These are phyloP conservation scores for Cokeromyces recurvatus DNA, from an alignment of 371 early-diverging fungal species.

Conservation along the genomic window DNA sequence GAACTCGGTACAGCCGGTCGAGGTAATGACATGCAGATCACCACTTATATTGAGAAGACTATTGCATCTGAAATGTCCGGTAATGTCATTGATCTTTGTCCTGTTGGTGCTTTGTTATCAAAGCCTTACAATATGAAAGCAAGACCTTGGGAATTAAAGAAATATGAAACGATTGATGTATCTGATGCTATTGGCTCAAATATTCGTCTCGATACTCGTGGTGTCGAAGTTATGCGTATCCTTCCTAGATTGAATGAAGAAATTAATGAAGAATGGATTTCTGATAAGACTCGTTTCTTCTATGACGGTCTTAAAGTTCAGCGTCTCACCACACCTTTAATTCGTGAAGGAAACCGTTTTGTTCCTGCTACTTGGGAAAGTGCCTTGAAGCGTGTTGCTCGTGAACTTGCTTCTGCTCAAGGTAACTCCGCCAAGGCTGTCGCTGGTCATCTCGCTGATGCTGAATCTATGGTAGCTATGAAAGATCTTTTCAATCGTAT, in stretches of 20 bases:
- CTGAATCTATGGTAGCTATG: constrained; percentile 75
- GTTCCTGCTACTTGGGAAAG: constrained; percentile 85
- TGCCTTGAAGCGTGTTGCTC: constrained; percentile 74
- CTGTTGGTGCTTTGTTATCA: constrained; percentile 95
- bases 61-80: constrained; percentile 94
- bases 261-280: constrained; percentile 98
- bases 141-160: constrained; percentile 97
- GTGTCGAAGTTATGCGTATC: constrained; percentile 94
- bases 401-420: constrained; percentile 52
- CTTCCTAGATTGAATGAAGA: constrained; percentile 94
- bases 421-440: constrained; percentile 74
- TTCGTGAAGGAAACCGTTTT: constrained; percentile 82
- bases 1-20: constrained; percentile 95
- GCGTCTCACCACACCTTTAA: constrained; percentile 87
- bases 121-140: constrained; percentile 95
- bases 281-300: constrained; percentile 95
- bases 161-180: constrained; percentile 94
- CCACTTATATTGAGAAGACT: constrained; percentile 90
- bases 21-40: constrained; percentile 97
- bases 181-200: constrained; percentile 86
- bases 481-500: constrained; percentile 90
- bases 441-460: constrained; percentile 94
- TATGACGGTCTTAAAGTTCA: constrained; percentile 95
- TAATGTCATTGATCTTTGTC: constrained; percentile 96
- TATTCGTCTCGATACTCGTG: constrained; percentile 95